A percentile compares a stretch with the other conserved stretches of the same genome.
phyloP scores from a whole-genome alignment of 768 basidiomycete species.

The Lactarius hatsudake region DNA sequence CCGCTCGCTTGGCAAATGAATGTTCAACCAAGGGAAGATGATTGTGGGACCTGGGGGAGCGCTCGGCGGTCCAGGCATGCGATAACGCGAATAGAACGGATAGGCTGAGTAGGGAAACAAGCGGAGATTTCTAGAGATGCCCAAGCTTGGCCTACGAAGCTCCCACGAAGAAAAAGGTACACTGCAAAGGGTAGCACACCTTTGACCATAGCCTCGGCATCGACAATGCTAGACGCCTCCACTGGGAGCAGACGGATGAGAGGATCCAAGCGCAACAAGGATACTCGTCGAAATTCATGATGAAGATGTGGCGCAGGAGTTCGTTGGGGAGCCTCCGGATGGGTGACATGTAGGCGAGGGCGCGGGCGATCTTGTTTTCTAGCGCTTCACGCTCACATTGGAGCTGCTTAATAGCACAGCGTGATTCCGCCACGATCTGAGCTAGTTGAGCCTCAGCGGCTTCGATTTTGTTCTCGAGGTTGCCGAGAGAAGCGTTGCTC shows the following conservation, averaged over 20 bases:
- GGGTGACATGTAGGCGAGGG: slow-evolving; percentile 68
- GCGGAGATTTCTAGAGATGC: slow-evolving; percentile 18
- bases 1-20: slow-evolving; percentile 10
- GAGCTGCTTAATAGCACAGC: slow-evolving; percentile 53
- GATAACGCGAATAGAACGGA: slow-evolving; percentile 22
- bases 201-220: slow-evolving; percentile 78
- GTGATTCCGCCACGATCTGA: slow-evolving; percentile 54
- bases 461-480: slow-evolving; percentile 48
- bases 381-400: slow-evolving; percentile 47
- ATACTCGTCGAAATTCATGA: slow-evolving; percentile 63
- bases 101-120: slow-evolving; percentile 15
- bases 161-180: slow-evolving; percentile 30
- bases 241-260: slow-evolving; percentile 61
- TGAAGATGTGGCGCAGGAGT: slow-evolving; percentile 69
- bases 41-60: slow-evolving; percentile 7
- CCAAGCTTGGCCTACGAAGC: slow-evolving; percentile 15
- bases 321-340: slow-evolving; percentile 70
- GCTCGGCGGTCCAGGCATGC: slow-evolving; percentile 7
- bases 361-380: slow-evolving; percentile 47
- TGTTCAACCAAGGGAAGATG: slow-evolving; percentile 1
- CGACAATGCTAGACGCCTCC: slow-evolving; percentile 61
- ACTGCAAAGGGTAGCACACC: slow-evolving; percentile 40
- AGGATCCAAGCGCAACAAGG: slow-evolving; percentile 77
- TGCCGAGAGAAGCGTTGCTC: slow-evolving; percentile 31
- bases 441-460: slow-evolving; percentile 55